These are phyloP conservation scores for Mycena haematopus DNA, from an alignment of 768 basidiomycete species.

Conservation along the genomic window DNA sequence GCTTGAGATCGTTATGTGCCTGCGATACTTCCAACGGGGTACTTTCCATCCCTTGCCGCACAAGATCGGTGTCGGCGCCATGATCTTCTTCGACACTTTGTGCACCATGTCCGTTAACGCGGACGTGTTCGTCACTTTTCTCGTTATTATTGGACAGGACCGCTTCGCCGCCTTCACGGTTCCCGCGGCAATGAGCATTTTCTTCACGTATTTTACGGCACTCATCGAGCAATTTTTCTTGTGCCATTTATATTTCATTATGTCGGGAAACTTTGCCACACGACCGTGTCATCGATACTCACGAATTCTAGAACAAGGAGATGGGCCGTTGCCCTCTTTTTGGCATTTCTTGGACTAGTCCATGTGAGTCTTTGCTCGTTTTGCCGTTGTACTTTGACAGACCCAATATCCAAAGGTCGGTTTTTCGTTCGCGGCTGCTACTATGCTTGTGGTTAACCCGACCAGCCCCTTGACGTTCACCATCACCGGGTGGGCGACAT, in stretches of 20 bases:
- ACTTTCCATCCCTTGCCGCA: constrained; percentile 22
- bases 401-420: constrained; percentile 6
- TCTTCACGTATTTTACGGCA: constrained; percentile 25
- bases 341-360: constrained; percentile 10
- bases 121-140: constrained; percentile 14
- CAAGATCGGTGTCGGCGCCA: constrained; percentile 22
- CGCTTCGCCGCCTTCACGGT: background rate
- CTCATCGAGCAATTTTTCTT: constrained; percentile 24
- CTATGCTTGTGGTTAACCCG: constrained; percentile 6
- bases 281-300: background rate
- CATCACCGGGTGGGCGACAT: constrained; percentile 13
- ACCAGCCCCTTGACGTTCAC: background rate
- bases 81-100: constrained; percentile 27
- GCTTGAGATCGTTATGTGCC: constrained; percentile 24
- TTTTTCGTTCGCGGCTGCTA: constrained; percentile 18
- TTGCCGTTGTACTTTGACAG: background rate
- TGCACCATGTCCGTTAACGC: constrained; percentile 25
- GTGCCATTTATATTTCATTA: constrained; percentile 25
- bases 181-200: constrained; percentile 2
- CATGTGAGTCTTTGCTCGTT: constrained; percentile 15
- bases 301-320: constrained; percentile 18
- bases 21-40: constrained; percentile 26
- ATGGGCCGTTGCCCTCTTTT: constrained; percentile 8
- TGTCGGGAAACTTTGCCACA: constrained; percentile 2
- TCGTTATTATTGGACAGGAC: constrained; percentile 9